Conservation (phyloP, 345 rosid species). For the Noccaea bulbosa region DNA sequence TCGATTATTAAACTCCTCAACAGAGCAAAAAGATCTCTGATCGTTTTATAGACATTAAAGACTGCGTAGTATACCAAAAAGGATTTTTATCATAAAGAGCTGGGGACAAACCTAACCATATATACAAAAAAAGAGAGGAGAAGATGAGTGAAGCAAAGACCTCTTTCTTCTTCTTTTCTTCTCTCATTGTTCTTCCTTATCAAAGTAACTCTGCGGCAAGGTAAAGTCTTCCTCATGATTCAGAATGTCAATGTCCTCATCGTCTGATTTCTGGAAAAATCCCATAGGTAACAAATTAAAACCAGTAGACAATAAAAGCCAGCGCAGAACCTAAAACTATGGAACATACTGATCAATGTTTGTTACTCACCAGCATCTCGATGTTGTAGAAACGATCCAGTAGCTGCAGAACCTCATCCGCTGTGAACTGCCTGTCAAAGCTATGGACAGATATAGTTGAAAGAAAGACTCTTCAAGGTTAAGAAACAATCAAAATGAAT, state of each 20-base stretch:
- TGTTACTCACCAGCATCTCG: slow-evolving; percentile 78
- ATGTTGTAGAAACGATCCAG: slow-evolving; percentile 92
- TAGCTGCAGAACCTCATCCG: slow-evolving; percentile 91
- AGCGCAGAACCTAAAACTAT: not conserved
- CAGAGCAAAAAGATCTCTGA: slow-evolving; percentile 3
- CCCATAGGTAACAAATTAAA: not conserved
- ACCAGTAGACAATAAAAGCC: not conserved
- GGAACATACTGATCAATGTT: not conserved
- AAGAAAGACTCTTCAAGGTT: slow-evolving; percentile 16
- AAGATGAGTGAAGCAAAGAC: slow-evolving; percentile 7
- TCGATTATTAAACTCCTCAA: not conserved
- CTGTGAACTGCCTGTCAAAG: slow-evolving; percentile 79
- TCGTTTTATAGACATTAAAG: slow-evolving; percentile 7
- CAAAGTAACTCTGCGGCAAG: slow-evolving; percentile 85
- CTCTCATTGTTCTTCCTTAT: slow-evolving; percentile 66
- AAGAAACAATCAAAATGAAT: not conserved
- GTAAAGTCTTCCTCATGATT: slow-evolving; percentile 87
- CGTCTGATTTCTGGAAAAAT: slow-evolving; percentile 82
- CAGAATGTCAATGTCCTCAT: slow-evolving; percentile 79
- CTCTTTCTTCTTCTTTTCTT: not conserved
- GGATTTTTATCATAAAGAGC: slow-evolving; percentile 3
- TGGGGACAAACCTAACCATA: slow-evolving; percentile 18
- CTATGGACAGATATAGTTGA: slow-evolving; percentile 48
- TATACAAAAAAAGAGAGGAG: slow-evolving; percentile 22
- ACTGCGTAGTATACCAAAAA: slow-evolving; percentile 27